Evolutionary conservation across 495 filamentous ascomycete genomes (phyloP), one percentile per base, ranked within the genome.

Genomic region (Trichoderma asperelloides): DNA sequence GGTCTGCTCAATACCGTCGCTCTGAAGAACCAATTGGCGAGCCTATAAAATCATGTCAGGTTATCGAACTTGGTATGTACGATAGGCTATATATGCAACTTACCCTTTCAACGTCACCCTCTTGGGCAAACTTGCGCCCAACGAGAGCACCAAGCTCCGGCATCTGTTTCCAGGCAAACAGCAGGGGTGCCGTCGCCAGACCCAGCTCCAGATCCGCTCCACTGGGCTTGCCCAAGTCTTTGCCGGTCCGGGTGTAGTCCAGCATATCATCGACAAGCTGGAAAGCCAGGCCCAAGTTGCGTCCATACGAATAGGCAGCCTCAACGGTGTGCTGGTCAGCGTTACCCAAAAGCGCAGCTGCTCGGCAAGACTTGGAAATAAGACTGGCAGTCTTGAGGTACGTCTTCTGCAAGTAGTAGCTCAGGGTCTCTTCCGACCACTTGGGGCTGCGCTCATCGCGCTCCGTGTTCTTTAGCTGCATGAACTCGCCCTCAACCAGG

Each of bases 241-340:
- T 84, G 47, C 84, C 91, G 30, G 82, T 91, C 60, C 93, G 84
- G 0, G 95, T 97, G 74, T 97, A 98, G 79, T 98, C 95, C 71
- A 98, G 82, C 90, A 98, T 91, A 74, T 98, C 95, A 71, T 98
- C 95, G 13, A 98, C 93, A n/a, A 98, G 81, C 81, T 98, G 95
- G 79, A 98, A 98, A 2, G 95, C 95, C 65, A 98, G 75, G 0
- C 95, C 95, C 64, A 98, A 78, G 70, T 98, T 97, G 77, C 88
- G 91, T 40, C 95, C 95, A 74, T 97, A 98, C 18, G 81, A 70
- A 73, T 98, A 98, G 0, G 96, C 91, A 2, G 95, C 89, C 70
- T 98, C 92, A 2, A 97, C 90, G 18, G 93, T 90, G 70, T 89
- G 86, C 1, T 86, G 84, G 18, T 92, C 85, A 28, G 87, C 84